phyloP scores from a whole-genome alignment of 345 rosid species.

The Lagerstroemia speciosa region DNA sequence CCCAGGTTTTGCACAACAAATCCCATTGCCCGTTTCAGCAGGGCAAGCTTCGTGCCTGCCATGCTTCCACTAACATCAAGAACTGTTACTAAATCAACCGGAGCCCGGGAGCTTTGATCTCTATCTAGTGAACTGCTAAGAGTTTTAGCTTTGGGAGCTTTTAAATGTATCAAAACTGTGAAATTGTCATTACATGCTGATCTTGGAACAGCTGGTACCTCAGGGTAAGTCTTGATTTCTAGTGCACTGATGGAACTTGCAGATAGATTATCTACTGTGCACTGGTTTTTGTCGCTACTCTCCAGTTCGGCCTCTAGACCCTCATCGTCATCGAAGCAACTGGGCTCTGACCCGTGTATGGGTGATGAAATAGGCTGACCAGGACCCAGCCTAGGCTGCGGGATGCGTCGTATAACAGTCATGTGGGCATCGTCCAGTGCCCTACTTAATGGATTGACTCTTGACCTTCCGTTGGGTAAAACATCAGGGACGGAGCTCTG shows the following conservation, averaged over 20 bases:
- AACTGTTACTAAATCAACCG: constrained; percentile 85
- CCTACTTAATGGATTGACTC: constrained; percentile 38
- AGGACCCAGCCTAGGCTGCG: constrained; percentile 39
- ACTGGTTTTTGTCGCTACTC: constrained; percentile 15
- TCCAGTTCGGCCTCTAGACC: constrained; percentile 37
- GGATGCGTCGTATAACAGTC: constrained; percentile 40
- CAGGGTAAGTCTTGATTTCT: constrained; percentile 59
- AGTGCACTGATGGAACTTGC: constrained; percentile 25
- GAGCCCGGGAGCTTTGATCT: constrained; percentile 50
- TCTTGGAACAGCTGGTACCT: constrained; percentile 49
- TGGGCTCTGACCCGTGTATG: constrained; percentile 52
- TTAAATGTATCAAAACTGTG: constrained; percentile 67
- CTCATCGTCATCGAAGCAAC: constrained; percentile 74
- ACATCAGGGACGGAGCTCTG: constrained; percentile 41
- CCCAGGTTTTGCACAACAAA: constrained; percentile 96
- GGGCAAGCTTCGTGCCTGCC: constrained; percentile 89
- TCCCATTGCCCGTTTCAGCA: constrained; percentile 98
- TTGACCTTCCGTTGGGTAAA: constrained; percentile 29
- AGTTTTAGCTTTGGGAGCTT: constrained; percentile 50
- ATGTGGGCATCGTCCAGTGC: constrained; percentile 56
- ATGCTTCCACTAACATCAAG: constrained; percentile 99
- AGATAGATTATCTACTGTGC: constrained; percentile 15
- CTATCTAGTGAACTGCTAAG: constrained; percentile 12
- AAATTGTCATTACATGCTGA: constrained; percentile 51
- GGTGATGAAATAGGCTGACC: constrained; percentile 41